phyloP scores from a whole-genome alignment of 805 yeast genomes.

The Candida vartiovaarae region DNA sequence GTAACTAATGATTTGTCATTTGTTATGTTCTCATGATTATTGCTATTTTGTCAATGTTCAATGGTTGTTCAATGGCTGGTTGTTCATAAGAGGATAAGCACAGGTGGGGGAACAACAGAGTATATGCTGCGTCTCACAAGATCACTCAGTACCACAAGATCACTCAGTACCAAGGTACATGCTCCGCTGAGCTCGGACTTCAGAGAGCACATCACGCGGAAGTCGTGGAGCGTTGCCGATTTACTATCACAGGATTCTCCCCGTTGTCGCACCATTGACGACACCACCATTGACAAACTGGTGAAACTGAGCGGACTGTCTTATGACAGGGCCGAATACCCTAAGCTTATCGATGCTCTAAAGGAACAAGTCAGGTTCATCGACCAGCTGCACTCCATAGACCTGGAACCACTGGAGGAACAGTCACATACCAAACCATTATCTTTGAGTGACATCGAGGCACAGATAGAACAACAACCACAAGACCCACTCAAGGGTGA shows the following conservation, averaged over 20 bases:
- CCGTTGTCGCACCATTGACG: slow-evolving; percentile 7
- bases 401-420: slow-evolving; percentile 5
- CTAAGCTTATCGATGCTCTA: slow-evolving; percentile 28
- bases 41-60: no score
- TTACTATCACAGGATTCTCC: slow-evolving; percentile 19
- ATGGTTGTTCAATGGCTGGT: no score
- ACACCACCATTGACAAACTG: slow-evolving; percentile 25
- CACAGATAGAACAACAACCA: slow-evolving; percentile 18
- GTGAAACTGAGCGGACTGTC: slow-evolving; percentile 45
- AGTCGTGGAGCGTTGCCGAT: slow-evolving; percentile 21
- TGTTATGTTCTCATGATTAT: not conserved
- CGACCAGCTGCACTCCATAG: slow-evolving; percentile 33
- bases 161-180: not conserved
- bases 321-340: slow-evolving; percentile 24
- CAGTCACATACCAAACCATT: slow-evolving; percentile 27
- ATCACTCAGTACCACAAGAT: not conserved
- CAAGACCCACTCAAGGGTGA: slow-evolving; percentile 34
- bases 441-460: slow-evolving; percentile 26
- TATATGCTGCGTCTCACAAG: not conserved
- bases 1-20: no score
- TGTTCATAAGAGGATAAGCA: not conserved
- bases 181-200: slow-evolving; percentile 3
- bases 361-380: slow-evolving; percentile 45
- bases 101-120: not conserved
- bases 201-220: slow-evolving; percentile 5